Percentiles rank a stretch among this genome's conserved stretches.
These are phyloP conservation scores for Sporothrix schenckii DNA, from an alignment of 2,329 filamentous ascomycete species.

Conservation along the genomic window DNA sequence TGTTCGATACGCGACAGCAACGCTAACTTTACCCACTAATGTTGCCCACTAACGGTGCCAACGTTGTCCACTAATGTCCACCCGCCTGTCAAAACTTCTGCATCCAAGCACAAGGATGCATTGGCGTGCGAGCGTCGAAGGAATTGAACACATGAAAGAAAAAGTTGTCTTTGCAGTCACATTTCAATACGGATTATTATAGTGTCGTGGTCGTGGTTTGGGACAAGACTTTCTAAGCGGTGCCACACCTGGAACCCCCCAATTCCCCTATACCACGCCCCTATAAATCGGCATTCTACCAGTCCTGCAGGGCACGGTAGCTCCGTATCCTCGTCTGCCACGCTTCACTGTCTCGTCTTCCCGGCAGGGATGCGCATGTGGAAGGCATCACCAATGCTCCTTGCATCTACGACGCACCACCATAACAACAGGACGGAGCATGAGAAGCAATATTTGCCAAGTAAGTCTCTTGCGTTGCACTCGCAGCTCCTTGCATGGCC, in stretches of 20 bases:
- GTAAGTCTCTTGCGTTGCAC: not conserved
- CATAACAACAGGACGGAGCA: constrained; percentile 12
- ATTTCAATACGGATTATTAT: no score
- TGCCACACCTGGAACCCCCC: no score
- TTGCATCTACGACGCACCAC: not conserved
- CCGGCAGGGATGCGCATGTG: not conserved
- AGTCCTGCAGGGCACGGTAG: not conserved
- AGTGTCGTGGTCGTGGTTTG: no score
- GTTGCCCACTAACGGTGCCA: no score
- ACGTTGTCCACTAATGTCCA: not conserved
- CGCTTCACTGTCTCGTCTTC: not conserved
- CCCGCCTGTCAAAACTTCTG: constrained; percentile 18
- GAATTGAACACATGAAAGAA: no score
- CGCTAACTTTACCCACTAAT: not conserved
- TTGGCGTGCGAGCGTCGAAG: not conserved
- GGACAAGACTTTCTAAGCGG: no score
- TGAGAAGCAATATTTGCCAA: constrained; percentile 6
- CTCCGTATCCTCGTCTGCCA: not conserved
- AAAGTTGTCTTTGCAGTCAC: no score
- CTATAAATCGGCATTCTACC: no score
- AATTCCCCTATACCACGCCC: no score
- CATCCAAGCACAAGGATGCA: constrained; percentile 19
- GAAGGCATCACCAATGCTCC: constrained; percentile 14
- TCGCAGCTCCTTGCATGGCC: constrained; percentile 1
- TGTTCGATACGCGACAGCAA: constrained; percentile 18